Percentiles rank a stretch among this genome's conserved stretches.
These are phyloP conservation scores for Colletotrichum lini DNA, from an alignment of 2,329 filamentous ascomycete species.

Conservation along the genomic window DNA sequence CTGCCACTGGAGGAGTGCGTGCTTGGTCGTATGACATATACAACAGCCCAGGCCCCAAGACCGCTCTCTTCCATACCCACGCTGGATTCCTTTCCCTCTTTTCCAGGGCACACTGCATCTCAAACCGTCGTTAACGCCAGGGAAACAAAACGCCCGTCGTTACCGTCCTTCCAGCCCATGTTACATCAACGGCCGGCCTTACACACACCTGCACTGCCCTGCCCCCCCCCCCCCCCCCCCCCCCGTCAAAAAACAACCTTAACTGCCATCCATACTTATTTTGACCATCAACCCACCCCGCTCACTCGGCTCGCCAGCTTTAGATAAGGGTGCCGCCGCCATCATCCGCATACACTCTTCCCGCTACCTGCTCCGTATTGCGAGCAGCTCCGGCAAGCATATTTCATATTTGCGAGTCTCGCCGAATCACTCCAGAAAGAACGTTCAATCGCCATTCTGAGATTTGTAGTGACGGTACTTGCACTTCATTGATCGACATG, in stretches of 20 bases:
- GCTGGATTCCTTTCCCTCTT: not conserved
- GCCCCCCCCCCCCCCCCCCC: conserved; percentile 5
- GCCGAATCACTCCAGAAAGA: not conserved
- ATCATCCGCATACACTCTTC: not conserved
- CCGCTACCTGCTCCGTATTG: not conserved
- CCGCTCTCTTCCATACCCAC: not conserved
- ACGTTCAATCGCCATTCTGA: not conserved
- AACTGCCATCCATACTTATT: conserved; percentile 8
- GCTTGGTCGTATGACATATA: conserved; percentile 35
- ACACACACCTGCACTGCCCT: too few species aligned
- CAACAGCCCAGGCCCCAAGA: conserved; percentile 27
- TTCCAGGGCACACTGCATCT: not conserved
- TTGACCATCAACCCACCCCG: conserved; percentile 13
- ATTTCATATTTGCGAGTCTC: not conserved
- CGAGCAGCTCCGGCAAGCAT: not conserved
- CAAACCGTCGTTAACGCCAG: conserved; percentile 9
- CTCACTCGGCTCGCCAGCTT: not conserved
- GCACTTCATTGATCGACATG: conserved; percentile 39
- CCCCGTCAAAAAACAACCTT: conserved; percentile 10
- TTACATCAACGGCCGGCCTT: conserved; percentile 1
- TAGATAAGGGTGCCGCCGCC: conserved; percentile 2
- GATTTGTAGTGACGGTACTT: conserved; percentile 4
- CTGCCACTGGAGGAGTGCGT: conserved; percentile 6
- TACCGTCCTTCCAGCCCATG: not conserved
- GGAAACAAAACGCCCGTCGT: not conserved